Conservation (phyloP, 768 basidiomycete genomes). For the Tricholoma furcatifolium region DNA sequence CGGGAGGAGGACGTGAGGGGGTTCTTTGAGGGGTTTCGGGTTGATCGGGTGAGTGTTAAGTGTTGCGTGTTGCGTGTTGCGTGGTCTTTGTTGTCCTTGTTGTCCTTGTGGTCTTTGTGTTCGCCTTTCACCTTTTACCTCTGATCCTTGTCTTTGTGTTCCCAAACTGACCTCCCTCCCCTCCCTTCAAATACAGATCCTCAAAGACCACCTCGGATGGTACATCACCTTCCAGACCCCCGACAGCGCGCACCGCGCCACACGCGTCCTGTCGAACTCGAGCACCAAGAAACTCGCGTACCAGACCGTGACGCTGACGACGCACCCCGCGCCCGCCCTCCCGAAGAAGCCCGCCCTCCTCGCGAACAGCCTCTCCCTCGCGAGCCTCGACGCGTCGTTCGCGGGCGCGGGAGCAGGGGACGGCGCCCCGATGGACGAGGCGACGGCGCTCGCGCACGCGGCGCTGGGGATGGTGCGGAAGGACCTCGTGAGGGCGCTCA, state of each 20-base stretch:
- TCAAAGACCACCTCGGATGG: slow-evolving; percentile 70
- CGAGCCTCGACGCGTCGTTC: no score
- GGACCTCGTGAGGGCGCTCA: slow-evolving; percentile 54
- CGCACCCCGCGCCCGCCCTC: slow-evolving; percentile 41
- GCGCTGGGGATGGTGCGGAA: slow-evolving; percentile 46
- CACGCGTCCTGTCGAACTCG: slow-evolving; percentile 53
- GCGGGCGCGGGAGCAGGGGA: no score
- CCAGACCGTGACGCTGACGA: slow-evolving; percentile 56
- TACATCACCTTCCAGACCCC: slow-evolving; percentile 77
- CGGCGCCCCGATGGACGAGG: slow-evolving; percentile 20
- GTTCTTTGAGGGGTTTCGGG: slow-evolving; percentile 70
- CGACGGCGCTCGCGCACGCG: background rate
- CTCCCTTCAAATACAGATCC: no score
- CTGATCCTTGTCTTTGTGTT: no score
- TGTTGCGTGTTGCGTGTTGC: no score
- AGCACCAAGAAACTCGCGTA: slow-evolving; percentile 54
- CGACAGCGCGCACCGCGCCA: slow-evolving; percentile 65
- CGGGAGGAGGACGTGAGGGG: slow-evolving; percentile 65
- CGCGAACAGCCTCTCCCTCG: no score
- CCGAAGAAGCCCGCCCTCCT: slow-evolving; percentile 23
- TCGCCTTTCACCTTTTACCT: slow-evolving; percentile 1
- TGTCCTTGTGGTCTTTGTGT: slow-evolving; percentile 9
- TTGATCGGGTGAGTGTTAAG: slow-evolving; percentile 74
- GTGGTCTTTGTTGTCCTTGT: background rate
- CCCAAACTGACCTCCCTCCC: no score